Base-by-base conservation (phyloP, 257 asterid species). In the Solanum etuberosum region DNA sequence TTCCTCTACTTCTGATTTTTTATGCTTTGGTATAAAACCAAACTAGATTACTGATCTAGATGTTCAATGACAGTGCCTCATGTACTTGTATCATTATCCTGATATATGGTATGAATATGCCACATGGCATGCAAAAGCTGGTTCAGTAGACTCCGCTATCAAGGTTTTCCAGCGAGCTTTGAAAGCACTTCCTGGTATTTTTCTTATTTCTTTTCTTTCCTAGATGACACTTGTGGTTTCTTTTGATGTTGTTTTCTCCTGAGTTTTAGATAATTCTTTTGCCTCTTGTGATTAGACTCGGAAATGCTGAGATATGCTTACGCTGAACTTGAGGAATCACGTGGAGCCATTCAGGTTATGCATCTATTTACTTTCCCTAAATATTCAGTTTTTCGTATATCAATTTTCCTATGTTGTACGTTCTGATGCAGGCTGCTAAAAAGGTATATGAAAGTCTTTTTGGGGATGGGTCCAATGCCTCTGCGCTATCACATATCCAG, bases 81-180 rank as follows among this genome's bases (percentile, higher is more conserved):
- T 97, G 99, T 96, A 94, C 91, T 88, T 97, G 89, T 97, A 96
- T 91, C 99, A 97, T 91, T 95, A 95, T 91, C 99, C 99, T 74
- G 99, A 97, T 89, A 92, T 97, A 87, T 97, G 99, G 99, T 97
- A 97, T 87, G 98, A 96, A 87, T 97, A 93, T 91, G 98, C 99
- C 87, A 94, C 90, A 88, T 96, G 99, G 99, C 98, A 97, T 87
- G 98, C 98, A 88, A 94, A 89, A 90, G 91, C 90, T 92, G 99
- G 98, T 87, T 96, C 99, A 46, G 84, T 89, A 86, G 98, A 96
- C 80, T 89, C 98, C 25, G 98, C 99, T 68, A 88, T 93, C 88
- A 95, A 95, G 93, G 95, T 97, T 90, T 96, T 94, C 92, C 97
- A 94, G 91, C 95, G 98, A 77, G 94, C 99, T 88, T 67, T 96